These are phyloP conservation scores for Rhodomyrtus tomentosa DNA, from an alignment of 345 rosid genomes.

Conservation along the genomic window DNA sequence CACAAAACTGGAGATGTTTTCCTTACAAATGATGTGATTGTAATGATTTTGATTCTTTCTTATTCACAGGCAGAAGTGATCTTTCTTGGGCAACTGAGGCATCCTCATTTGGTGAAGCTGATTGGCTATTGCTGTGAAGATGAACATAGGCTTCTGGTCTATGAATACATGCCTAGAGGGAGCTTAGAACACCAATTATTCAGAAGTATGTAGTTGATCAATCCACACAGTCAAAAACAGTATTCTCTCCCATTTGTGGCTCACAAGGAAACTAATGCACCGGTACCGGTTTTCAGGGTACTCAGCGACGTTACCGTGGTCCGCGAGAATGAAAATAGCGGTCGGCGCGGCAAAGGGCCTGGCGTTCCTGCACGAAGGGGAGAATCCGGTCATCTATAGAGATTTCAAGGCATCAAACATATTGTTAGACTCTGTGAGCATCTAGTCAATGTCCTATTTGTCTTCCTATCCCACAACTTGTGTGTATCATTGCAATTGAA, in stretches of 20 bases:
- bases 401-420: conserved; percentile 93
- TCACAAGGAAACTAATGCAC: background rate
- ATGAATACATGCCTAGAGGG: conserved; percentile 93
- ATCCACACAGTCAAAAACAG: background rate
- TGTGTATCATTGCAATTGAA: background rate
- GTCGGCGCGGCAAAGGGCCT: conserved; percentile 85
- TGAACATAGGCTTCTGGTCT: conserved; percentile 71
- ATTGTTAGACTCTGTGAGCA: conserved; percentile 65
- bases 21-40: background rate
- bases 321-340: conserved; percentile 84
- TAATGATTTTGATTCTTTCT: background rate
- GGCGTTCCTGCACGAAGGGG: conserved; percentile 65
- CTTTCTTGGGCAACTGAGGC: conserved; percentile 67
- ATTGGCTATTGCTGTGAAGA: conserved; percentile 91
- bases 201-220: conserved; percentile 34
- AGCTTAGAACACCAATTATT: conserved; percentile 87
- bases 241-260: background rate
- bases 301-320: conserved; percentile 74
- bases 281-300: conserved; percentile 31
- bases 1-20: background rate
- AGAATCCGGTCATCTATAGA: conserved; percentile 75
- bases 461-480: background rate
- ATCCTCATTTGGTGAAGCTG: conserved; percentile 70
- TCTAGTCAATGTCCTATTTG: background rate
- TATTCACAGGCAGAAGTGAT: conserved; percentile 74